phyloP scores from a whole-genome alignment of 139 green algal species.

The Tetraselmis striata region DNA sequence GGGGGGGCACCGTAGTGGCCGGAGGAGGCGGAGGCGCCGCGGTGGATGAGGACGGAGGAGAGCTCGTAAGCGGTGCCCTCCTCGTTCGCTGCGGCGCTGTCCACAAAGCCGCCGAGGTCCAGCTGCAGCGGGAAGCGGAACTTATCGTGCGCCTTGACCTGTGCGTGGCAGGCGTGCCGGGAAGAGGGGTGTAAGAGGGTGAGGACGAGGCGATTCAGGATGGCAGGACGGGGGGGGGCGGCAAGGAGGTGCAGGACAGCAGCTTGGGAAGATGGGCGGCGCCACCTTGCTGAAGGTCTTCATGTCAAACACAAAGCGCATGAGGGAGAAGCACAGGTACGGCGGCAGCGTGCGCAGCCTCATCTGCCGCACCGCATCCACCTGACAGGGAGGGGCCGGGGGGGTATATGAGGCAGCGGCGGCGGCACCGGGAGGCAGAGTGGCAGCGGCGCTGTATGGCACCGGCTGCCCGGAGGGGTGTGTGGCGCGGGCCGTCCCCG shows the following conservation, averaged over 20 bases:
- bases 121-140: constrained; percentile 69
- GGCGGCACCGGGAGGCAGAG: no score
- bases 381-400: no score
- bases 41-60: constrained; percentile 77
- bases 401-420: no score
- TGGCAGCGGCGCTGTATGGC: no score
- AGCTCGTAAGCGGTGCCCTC: constrained; percentile 52
- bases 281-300: constrained; percentile 16
- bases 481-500: no score
- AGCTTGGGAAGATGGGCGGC: no score
- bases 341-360: constrained; percentile 63
- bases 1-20: constrained; percentile 73
- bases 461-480: no score
- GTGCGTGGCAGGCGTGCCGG: not conserved
- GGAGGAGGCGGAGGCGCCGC: constrained; percentile 59
- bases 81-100: not conserved
- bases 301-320: constrained; percentile 88
- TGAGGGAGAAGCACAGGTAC: constrained; percentile 74
- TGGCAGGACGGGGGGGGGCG: no score
- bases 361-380: constrained; percentile 63
- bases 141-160: constrained; percentile 74
- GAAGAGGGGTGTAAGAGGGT: not conserved
- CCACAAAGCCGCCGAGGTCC: constrained; percentile 41
- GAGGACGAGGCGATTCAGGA: no score
- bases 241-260: no score